These are phyloP conservation scores for Penicillium robsamsonii DNA, from an alignment of 495 filamentous ascomycete species.

Conservation along the genomic window DNA sequence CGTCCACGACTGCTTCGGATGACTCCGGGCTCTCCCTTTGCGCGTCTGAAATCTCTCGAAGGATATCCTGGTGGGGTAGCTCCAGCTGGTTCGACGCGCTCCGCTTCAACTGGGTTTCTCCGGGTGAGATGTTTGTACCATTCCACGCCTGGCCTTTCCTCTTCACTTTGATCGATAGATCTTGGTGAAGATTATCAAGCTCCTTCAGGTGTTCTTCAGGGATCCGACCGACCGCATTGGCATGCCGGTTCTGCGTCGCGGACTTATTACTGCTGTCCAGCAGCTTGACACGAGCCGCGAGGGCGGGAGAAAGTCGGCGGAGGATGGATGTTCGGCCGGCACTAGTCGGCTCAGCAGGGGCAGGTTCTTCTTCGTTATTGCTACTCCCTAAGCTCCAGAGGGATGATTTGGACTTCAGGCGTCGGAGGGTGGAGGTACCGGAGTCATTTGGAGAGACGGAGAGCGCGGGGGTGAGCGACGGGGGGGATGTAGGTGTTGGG, in stretches of 20 bases:
- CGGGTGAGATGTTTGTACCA: constrained; percentile 30
- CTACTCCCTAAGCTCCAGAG: constrained; percentile 43
- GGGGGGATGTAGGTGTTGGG: constrained; percentile 30
- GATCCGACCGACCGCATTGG: constrained; percentile 64
- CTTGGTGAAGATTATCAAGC: constrained; percentile 61
- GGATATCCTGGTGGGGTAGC: constrained; percentile 20
- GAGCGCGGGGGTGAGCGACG: constrained; percentile 31
- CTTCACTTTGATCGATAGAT: constrained; percentile 54
- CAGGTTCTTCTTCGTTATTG: constrained; percentile 34
- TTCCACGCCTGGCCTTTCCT: constrained; percentile 64
- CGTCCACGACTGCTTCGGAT: constrained; percentile 24
- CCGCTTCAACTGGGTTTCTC: constrained; percentile 15
- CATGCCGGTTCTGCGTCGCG: constrained; percentile 34
- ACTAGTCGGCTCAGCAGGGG: constrained; percentile 20
- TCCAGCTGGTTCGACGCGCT: constrained; percentile 26
- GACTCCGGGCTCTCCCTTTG: constrained; percentile 15
- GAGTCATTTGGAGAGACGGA: constrained; percentile 37
- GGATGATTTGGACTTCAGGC: constrained; percentile 45
- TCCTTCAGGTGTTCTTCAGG: constrained; percentile 70
- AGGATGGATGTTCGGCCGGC: constrained; percentile 38
- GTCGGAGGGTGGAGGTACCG: constrained; percentile 32
- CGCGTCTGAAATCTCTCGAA: constrained; percentile 20
- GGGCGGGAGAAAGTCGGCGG: constrained; percentile 60
- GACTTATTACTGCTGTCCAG: constrained; percentile 59
- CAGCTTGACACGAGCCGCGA: constrained; percentile 74